Evolutionary conservation across 352 stramenopile species (phyloP), one percentile per base, ranked within the genome.

Genomic region (Globisporangium yorkense): DNA sequence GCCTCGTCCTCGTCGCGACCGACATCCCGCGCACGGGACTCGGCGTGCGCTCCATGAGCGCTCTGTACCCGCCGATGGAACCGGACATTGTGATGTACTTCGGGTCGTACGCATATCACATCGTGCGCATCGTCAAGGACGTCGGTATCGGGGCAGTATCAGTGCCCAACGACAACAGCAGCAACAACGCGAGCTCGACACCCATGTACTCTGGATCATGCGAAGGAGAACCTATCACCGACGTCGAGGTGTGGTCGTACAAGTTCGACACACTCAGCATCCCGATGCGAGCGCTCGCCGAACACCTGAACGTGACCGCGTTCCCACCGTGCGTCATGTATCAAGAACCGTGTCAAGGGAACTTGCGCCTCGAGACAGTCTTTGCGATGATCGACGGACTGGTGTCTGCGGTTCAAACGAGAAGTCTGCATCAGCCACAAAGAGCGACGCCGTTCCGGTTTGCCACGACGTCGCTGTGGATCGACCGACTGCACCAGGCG

Each of bases 11-110:
- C 7, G 59, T 73, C 1, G 18, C 68, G 15, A 77, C 75, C 5
- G 77, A 88, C 33, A 83, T 86, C n/a, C 75, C 73, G 16, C 73
- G 77, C 12, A 77, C 75, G 0, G 73, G 77, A 1, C 51, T 88
- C 18, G 71, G 70, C 1, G 55, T 81, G 18, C 47, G 33, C 15
- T 62, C 48, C 16, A 37, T 79, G 9, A 29, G 41, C 6, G 33
- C 66, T 0, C 72, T 65, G 20, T 75, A 71, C 35, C 24, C 51
- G 0, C 20, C 33, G 1, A 56, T 75, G 10, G 65, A 66, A 15
- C 74, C 74, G 0, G 58, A 66, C 37, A 72, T 64, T 0, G 62
- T 57, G 2, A 60, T 80, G 46, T 68, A 59, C 20, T 88, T 80
- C 46, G 77, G 75, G 2, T 71, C 73, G 12, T 82, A 78, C 43